phyloP scores from a whole-genome alignment of 768 basidiomycete species.

The Sporobolomyces pararoseus region DNA sequence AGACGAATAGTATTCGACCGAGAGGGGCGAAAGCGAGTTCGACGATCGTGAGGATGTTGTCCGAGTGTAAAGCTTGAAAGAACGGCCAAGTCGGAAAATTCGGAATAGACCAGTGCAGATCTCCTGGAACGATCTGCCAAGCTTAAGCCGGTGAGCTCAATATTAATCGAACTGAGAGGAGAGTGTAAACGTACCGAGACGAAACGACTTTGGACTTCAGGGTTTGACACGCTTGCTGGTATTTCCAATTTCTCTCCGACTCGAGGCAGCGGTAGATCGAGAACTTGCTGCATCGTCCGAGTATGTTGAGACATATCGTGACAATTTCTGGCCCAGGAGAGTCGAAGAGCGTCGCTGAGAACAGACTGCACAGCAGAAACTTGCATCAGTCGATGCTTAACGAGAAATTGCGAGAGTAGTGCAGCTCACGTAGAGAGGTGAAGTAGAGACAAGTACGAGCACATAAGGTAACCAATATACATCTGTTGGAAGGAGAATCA shows the following conservation, averaged over 20 bases:
- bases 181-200: neutral
- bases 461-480: slow-evolving; percentile 88
- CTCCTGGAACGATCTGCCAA: slow-evolving; percentile 44
- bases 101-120: slow-evolving; percentile 19
- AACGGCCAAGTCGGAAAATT: slow-evolving; percentile 86
- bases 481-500: too few species aligned
- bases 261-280: slow-evolving; percentile 46
- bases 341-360: slow-evolving; percentile 91
- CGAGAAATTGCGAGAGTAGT: neutral
- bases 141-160: slow-evolving; percentile 14
- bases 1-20: slow-evolving; percentile 80
- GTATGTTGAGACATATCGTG: slow-evolving; percentile 35
- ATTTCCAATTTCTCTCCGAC: slow-evolving; percentile 45
- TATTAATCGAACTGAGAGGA: neutral
- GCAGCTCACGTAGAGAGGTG: slow-evolving; percentile 14
- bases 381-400: neutral
- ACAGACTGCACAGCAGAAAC: slow-evolving; percentile 58
- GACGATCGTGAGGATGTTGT: slow-evolving; percentile 86
- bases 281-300: slow-evolving; percentile 40
- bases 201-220: slow-evolving; percentile 12
- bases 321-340: slow-evolving; percentile 73
- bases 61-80: slow-evolving; percentile 86
- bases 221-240: slow-evolving; percentile 38
- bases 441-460: slow-evolving; percentile 55
- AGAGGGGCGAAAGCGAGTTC: slow-evolving; percentile 79